Conservation (phyloP, 2,329 filamentous ascomycete genomes). For the Leptosphaerulina australis region DNA sequence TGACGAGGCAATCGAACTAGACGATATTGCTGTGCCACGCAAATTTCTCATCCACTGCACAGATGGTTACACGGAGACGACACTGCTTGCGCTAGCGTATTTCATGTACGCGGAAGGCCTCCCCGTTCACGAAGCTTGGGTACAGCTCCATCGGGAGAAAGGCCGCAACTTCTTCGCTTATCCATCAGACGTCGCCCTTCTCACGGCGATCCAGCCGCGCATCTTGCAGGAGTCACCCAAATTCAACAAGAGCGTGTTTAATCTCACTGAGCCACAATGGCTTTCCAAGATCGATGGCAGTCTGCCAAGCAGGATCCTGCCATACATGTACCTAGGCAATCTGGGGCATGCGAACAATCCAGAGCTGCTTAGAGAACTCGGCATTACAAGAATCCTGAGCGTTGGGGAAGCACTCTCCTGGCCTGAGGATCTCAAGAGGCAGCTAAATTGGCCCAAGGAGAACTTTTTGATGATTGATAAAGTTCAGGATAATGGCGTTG, state of each 20-base stretch:
- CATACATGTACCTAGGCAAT: constrained; percentile 97
- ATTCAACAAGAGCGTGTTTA: constrained; percentile 56
- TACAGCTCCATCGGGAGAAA: constrained; percentile 79
- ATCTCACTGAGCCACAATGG: constrained; percentile 76
- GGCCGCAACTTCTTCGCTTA: constrained; percentile 96
- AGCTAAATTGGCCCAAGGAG: constrained; percentile 73
- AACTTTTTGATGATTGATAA: constrained; percentile 82
- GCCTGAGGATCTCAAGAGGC: constrained; percentile 66
- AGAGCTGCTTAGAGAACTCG: constrained; percentile 75
- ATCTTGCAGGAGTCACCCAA: constrained; percentile 74
- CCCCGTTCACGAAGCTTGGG: constrained; percentile 83
- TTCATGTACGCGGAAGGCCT: constrained; percentile 88
- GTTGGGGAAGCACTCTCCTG: constrained; percentile 89
- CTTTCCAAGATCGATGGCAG: constrained; percentile 84
- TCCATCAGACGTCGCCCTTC: constrained; percentile 81
- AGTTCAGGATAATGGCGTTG: constrained; percentile 96
- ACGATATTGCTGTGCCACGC: constrained; percentile 51
- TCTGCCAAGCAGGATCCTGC: constrained; percentile 83
- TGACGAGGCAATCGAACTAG: constrained; percentile 64
- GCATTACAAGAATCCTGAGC: constrained; percentile 86
- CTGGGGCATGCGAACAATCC: constrained; percentile 93
- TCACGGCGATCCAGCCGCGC: constrained; percentile 77
- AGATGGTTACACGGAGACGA: constrained; percentile 95
- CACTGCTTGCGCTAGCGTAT: constrained; percentile 87
- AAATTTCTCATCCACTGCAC: constrained; percentile 90